phyloP scores from a whole-genome alignment of 1,284 basidiomycete genomes.

The Cryptococcus sp. region DNA sequence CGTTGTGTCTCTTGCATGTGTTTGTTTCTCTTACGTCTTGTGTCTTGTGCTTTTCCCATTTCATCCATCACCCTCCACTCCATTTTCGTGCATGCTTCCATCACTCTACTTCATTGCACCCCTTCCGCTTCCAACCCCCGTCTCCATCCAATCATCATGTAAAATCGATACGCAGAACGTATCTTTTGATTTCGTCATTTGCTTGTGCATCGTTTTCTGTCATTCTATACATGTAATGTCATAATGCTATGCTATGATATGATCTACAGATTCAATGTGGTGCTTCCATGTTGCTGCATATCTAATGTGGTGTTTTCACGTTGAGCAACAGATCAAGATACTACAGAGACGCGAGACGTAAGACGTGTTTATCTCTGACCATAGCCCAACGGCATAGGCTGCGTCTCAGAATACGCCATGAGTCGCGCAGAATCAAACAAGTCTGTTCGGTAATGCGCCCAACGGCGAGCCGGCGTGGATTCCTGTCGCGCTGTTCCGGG shows the following conservation, averaged over 20 bases:
- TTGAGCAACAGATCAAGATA: not conserved
- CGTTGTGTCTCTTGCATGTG: not conserved
- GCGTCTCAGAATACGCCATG: slow-evolving; percentile 9
- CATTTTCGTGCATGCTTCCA: not conserved
- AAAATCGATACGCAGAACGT: too few species aligned
- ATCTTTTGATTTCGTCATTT: too few species aligned
- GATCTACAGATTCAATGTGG: not conserved
- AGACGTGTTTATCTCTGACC: too few species aligned
- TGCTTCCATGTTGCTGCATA: not conserved
- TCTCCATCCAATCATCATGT: not conserved
- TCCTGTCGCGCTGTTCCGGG: not conserved
- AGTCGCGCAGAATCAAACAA: slow-evolving; percentile 23
- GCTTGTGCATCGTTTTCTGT: not conserved
- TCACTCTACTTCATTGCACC: slow-evolving; percentile 2
- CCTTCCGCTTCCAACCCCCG: slow-evolving; percentile 6
- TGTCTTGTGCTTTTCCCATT: not conserved
- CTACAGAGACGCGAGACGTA: not conserved
- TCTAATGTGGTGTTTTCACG: not conserved
- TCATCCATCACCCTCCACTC: slow-evolving; percentile 5
- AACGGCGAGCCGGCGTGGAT: not conserved
- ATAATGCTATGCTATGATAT: not conserved
- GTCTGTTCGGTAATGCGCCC: slow-evolving; percentile 23
- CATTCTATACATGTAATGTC: too few species aligned
- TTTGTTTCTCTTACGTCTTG: slow-evolving; percentile 1
- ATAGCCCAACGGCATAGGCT: slow-evolving; percentile 22